These are phyloP conservation scores for Lactarius sanguifluus DNA, from an alignment of 768 basidiomycete genomes.

Conservation along the genomic window DNA sequence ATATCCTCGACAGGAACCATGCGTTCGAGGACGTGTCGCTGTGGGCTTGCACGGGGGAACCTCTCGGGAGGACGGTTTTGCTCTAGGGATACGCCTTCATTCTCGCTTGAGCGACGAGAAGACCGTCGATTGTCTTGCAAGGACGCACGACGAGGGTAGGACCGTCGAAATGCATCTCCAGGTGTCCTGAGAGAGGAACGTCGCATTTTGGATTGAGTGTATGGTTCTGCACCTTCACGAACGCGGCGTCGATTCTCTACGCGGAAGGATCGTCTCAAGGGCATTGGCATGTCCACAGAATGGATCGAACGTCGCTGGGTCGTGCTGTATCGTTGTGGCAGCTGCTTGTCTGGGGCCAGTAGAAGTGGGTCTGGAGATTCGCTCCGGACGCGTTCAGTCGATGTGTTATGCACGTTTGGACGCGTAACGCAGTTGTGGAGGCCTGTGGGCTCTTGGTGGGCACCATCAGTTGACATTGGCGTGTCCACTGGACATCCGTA, in stretches of 20 bases:
- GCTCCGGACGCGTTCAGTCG: conserved; percentile 3
- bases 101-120: conserved; percentile 4
- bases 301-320: conserved; percentile 12
- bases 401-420: neutral
- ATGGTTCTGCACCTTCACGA: neutral
- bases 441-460: neutral
- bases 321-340: conserved; percentile 2
- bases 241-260: conserved; percentile 3
- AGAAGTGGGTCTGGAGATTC: conserved; percentile 20
- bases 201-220: conserved; percentile 2
- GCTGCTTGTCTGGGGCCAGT: conserved; percentile 6
- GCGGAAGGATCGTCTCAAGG: conserved; percentile 15
- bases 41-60: conserved; percentile 9
- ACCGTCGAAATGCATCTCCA: neutral
- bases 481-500: conserved; percentile 14
- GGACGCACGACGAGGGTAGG: conserved; percentile 13
- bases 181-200: conserved; percentile 10
- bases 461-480: neutral
- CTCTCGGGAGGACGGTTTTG: neutral
- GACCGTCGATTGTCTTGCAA: neutral
- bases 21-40: conserved; percentile 10
- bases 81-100: neutral
- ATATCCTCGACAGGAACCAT: conserved; percentile 26
- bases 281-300: neutral
- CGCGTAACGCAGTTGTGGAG: neutral